Conservation (phyloP, 352 stramenopile species). For the Blastocystis sp. region DNA sequence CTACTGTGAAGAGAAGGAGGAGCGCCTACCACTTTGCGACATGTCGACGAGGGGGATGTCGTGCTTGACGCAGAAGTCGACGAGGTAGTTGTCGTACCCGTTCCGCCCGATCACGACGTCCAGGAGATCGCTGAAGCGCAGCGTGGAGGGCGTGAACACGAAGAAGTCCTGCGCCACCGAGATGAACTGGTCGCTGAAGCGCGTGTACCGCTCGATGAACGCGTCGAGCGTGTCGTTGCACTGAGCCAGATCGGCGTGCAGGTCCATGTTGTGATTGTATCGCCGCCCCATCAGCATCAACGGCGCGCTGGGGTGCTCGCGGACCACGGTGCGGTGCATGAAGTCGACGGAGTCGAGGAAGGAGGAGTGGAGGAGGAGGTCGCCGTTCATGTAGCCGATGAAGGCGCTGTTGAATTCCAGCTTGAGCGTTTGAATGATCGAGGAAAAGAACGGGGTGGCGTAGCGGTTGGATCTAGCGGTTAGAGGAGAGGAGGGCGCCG, state of each 20-base stretch:
- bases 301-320: not conserved
- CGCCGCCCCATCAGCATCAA: slow-evolving; percentile 13
- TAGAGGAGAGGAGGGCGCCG: not conserved
- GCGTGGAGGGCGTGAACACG: not conserved
- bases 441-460: not conserved
- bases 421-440: slow-evolving; percentile 1
- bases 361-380: slow-evolving; percentile 27
- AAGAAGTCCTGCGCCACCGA: not conserved
- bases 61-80: not conserved
- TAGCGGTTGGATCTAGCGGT: slow-evolving; percentile 3
- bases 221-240: not conserved
- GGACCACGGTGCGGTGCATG: not conserved
- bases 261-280: not conserved
- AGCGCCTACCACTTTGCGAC: not conserved
- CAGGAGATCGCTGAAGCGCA: not conserved
- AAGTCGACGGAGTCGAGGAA: not conserved
- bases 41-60: slow-evolving; percentile 1
- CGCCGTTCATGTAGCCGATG: slow-evolving; percentile 20
- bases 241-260: not conserved
- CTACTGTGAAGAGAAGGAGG: not conserved
- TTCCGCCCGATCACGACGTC: not conserved
- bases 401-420: not conserved
- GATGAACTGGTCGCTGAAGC: slow-evolving; percentile 28
- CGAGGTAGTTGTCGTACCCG: not conserved
- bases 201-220: not conserved